Conservation (phyloP, 164 flowering plant species). For the Stephania japonica region DNA sequence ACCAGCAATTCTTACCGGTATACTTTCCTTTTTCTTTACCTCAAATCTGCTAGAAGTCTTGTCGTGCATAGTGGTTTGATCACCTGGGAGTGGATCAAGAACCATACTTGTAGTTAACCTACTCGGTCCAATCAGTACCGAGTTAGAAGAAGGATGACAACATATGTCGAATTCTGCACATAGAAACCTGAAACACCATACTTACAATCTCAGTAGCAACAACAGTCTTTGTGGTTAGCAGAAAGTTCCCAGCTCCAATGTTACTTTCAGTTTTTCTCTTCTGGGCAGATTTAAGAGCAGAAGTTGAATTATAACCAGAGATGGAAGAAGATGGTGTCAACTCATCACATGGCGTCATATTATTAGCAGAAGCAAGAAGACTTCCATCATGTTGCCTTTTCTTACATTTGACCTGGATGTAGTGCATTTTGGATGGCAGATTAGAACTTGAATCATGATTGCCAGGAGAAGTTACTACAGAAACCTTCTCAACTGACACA, state of each 20-base stretch:
- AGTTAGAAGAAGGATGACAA: constrained; percentile 45
- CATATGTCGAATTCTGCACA: constrained; percentile 81
- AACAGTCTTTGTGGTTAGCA: constrained; percentile 47
- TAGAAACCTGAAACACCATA: constrained; percentile 74
- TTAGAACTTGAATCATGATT: constrained; percentile 28
- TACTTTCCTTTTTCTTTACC: constrained; percentile 59
- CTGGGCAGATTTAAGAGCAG: constrained; percentile 36
- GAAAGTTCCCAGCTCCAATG: constrained; percentile 27
- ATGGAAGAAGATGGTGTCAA: constrained; percentile 31
- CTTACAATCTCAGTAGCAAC: constrained; percentile 83
- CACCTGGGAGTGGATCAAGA: constrained; percentile 46
- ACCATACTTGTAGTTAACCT: constrained; percentile 31
- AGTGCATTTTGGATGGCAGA: constrained; percentile 43
- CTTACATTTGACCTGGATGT: constrained; percentile 50
- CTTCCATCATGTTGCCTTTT: constrained; percentile 28
- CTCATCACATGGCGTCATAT: constrained; percentile 35
- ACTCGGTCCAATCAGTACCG: constrained; percentile 25
- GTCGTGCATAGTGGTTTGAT: constrained; percentile 41
- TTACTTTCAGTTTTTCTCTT: constrained; percentile 34
- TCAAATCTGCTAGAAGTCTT: constrained; percentile 47
- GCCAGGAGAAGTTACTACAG: constrained; percentile 21
- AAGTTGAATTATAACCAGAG: constrained; percentile 39
- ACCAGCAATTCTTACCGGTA: constrained; percentile 85
- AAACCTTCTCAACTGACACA: constrained; percentile 47
- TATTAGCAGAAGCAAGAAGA: constrained; percentile 19